These are phyloP conservation scores for Russula olivacea DNA, from an alignment of 768 basidiomycete genomes.

Conservation along the genomic window DNA sequence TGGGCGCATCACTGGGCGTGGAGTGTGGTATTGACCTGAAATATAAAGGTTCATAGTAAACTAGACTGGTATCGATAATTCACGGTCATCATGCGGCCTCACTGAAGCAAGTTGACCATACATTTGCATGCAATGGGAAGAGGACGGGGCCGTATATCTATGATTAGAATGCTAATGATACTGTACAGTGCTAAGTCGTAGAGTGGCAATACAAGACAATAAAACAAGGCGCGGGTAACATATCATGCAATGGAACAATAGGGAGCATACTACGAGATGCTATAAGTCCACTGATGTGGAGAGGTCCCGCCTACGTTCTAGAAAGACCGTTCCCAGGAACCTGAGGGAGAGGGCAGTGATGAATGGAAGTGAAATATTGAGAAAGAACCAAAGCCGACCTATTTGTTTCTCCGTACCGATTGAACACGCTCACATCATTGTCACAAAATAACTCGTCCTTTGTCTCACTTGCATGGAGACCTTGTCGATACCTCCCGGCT, in stretches of 20 bases:
- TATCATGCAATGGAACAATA: background rate
- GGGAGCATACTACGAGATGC: slow-evolving; percentile 1
- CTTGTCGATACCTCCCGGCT: background rate
- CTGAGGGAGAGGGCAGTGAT: slow-evolving; percentile 34
- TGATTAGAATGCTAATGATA: slow-evolving; percentile 7
- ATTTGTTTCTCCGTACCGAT: slow-evolving; percentile 61
- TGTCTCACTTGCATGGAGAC: background rate
- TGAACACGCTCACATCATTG: slow-evolving; percentile 25
- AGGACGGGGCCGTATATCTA: background rate
- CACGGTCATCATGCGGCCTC: background rate
- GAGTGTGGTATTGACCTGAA: slow-evolving; percentile 21
- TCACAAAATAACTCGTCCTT: slow-evolving; percentile 2
- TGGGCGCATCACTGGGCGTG: slow-evolving; percentile 40
- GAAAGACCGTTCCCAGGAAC: slow-evolving; percentile 56
- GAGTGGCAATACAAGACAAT: slow-evolving; percentile 8
- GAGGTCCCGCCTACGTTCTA: slow-evolving; percentile 47
- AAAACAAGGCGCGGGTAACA: background rate
- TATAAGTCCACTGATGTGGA: slow-evolving; percentile 4
- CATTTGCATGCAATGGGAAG: background rate
- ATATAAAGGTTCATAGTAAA: background rate
- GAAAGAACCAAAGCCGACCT: slow-evolving; percentile 38
- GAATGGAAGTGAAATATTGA: background rate
- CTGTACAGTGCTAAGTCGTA: background rate
- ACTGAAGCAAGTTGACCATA: background rate
- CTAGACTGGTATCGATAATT: background rate